These are phyloP conservation scores for Arachnopeziza araneosa DNA, from an alignment of 2,329 filamentous ascomycete genomes.

Conservation along the genomic window DNA sequence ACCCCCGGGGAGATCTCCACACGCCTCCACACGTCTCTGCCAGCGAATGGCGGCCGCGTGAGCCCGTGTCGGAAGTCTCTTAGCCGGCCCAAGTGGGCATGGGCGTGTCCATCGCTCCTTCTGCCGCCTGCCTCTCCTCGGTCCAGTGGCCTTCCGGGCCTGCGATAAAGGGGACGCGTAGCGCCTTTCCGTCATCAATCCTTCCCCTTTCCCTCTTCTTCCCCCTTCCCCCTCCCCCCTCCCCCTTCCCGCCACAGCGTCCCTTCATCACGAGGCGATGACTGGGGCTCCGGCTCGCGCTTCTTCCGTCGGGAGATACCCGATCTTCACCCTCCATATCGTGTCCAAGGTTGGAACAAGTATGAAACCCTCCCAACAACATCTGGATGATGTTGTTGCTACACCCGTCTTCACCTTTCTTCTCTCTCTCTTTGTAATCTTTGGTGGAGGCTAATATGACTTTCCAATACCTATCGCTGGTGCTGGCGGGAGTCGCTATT, in stretches of 20 bases:
- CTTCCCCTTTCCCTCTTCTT: no score
- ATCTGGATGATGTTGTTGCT: not conserved
- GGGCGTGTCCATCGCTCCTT: not conserved
- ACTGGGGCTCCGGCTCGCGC: not conserved
- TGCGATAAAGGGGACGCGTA: not conserved
- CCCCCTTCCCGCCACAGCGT: no score
- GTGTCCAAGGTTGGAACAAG: not conserved
- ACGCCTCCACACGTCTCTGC: not conserved
- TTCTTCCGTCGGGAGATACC: not conserved
- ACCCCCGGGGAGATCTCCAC: no score
- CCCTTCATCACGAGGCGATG: no score
- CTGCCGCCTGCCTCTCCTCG: not conserved
- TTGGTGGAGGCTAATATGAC: not conserved
- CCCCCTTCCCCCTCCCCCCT: no score
- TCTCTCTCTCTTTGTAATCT: not conserved
- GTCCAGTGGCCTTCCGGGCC: not conserved
- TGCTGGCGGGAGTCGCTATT: conserved; percentile 4
- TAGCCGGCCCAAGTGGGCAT: not conserved
- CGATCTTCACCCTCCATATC: not conserved
- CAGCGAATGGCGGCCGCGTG: not conserved
- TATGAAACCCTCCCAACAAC: not conserved
- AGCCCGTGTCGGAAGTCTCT: not conserved
- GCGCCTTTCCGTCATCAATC: not conserved
- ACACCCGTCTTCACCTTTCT: not conserved
- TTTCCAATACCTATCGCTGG: conserved; percentile 4